Evolutionary conservation across 139 green algal species (phyloP), one percentile per base, ranked within the genome.

Genomic region (Tetradesmus obliquus): DNA sequence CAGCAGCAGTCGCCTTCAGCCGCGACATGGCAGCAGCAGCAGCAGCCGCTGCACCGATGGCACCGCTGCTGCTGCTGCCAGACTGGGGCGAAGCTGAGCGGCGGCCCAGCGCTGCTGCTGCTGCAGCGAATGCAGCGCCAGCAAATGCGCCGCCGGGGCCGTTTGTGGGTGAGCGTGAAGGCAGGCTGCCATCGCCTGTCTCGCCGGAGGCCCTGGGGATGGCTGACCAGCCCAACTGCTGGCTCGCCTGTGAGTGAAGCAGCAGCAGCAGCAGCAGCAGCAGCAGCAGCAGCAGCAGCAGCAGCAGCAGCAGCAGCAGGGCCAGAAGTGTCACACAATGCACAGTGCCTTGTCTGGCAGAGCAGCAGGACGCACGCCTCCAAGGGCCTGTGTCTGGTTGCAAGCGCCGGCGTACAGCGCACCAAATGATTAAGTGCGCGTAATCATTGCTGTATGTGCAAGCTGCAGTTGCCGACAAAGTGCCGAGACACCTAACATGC

Each of bases 161-260:
- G n/a, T 54, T 5, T 9, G 74, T 82, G 74, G n/a, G n/a, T 55
- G n/a, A 82, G 74, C 74, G n/a, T 22, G 74, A 54, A n/a, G n/a
- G n/a, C 4, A 53, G n/a, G n/a, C 80, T 58, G 45, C 45, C 80
- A 12, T 57, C 45, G 17, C 17, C 80, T 3, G 51, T 12, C 13
- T 85, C 51, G 7, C 22, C 80, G 9, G 80, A 57, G 2, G 45
- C 80, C 13, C 51, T n/a, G 1, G 86, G 86, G 8, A 90, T 83
- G 10, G 66, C 69, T 19, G 86, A 90, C 71, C 69, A 90, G 71
- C 86, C 86, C 8, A 90, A 53, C 53, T 90, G 71, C 53, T 90
- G 86, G 53, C 58, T 90, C 1, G 86, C 86, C 86, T 90, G 86
- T 15, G 4, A 12, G 72, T 6, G 76, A 5, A 83, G 51, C 9